Evolutionary conservation across 768 basidiomycete species (phyloP), one percentile per base, ranked within the genome.

Genomic region (Dentipellis fragilis): DNA sequence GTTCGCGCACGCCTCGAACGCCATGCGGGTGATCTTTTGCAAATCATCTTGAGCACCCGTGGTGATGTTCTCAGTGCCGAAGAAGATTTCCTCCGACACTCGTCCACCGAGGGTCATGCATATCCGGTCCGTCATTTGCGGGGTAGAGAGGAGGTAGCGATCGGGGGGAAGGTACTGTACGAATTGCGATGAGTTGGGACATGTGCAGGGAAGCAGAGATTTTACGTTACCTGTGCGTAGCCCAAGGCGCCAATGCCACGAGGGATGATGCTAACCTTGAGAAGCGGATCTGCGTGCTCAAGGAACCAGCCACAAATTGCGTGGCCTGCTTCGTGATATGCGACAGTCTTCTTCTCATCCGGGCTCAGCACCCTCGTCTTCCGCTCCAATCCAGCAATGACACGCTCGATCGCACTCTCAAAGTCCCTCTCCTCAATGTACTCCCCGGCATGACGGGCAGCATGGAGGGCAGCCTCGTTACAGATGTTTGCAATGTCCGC

Each of bases 401-500:
- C 96, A 40, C 96, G 83, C 74, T 99, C 96, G 60, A 99, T 97
- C 9, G 96, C 94, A 48, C 88, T 91, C 65, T 98, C 95, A 67
- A 99, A 99, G 72, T 99, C 89, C 22, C 75, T 73, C 51, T 93
- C 85, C 57, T 81, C 78, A 10, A 99, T 86, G 22, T 69, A 80
- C 48, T 94, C 90, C 14, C 86, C 83, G 4, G 79, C 78, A 54
- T 85, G 81, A 56, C 96, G 85, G 34, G 96, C 96, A 16, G 95
- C 95, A 57, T 94, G 89, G 37, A 99, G 75, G 1, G 96, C 96
- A 29, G 93, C 93, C 69, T 99, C 96, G 68, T 99, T 99, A 69
- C 93, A 96, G 17, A 98, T 95, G 64, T 99, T 99, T 58, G 96
- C 96, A 62, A 99, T 95, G 67, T 99, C 96, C 2, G 96, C 96